Evolutionary conservation across 768 basidiomycete species (phyloP), one percentile per base, ranked within the genome.

Genomic region (Candolleomyces aberdarensis): DNA sequence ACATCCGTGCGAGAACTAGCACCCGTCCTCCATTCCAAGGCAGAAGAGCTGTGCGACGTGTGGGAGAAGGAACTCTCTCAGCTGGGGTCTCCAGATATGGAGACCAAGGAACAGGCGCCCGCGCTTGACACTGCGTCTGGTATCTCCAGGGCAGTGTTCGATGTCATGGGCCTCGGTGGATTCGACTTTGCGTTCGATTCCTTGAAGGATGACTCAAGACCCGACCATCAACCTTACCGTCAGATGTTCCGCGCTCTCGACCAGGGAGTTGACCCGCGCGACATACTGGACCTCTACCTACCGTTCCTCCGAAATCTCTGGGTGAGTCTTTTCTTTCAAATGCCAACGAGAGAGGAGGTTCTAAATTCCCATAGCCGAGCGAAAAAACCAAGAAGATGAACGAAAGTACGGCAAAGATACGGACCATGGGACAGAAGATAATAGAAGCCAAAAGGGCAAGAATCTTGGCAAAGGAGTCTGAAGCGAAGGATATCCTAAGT

Each of bases 71-170:
- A 78, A 10, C 53, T 78, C 52, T 61, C 64, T 36, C 44, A 63
- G 36, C 10, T 56, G 46, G 58, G 51, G 41, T 29, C 55, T 53
- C 56, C 60, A 48, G 60, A 55, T 11, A 50, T 58, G 7, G 39
- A 64, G 0, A n/a, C 60, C 14, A 58, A 62, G n/a, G 59, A 63
- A 26, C 62, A 63, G 46, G 58, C 63, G 31, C 62, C 63, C 3
- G 69, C 70, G 6, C 68, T 88, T 56, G 84, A 88, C 62, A 74
- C 86, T 20, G 72, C 78, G 22, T 79, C 80, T 59, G 88, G 84
- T 82, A 67, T 86, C n/a, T 83, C 83, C 13, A 81, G 85, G 29
- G 80, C 82, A 0, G 81, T 85, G 1, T 83, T 89, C 59, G 87
- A 89, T 63, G 78, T 86, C 11, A 85, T 88, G 52, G 87, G 86